Evolutionary conservation across 2,329 filamentous ascomycete genomes (phyloP).

Genomic region (Hypomyces perniciosus): DNA sequence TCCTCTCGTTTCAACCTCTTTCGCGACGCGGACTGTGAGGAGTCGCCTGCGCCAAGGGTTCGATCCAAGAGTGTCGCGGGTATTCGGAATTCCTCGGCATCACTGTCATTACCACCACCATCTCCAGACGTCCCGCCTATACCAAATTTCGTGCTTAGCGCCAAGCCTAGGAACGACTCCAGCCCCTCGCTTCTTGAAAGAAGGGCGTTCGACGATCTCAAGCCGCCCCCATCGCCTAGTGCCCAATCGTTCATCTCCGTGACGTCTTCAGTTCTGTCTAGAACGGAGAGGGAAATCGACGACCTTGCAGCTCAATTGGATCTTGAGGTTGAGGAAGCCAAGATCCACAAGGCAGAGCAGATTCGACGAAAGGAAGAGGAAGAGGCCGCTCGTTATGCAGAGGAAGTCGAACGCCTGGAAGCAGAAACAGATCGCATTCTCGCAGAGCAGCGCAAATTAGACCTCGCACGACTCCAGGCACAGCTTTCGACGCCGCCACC

Average conservation of each 20-base stretch:
- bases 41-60: slow-evolving; percentile 2
- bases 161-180: slow-evolving; percentile 24
- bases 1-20: slow-evolving; percentile 30
- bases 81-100: slow-evolving; percentile 3
- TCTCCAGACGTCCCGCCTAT: slow-evolving; percentile 20
- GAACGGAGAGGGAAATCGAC: slow-evolving; percentile 11
- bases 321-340: slow-evolving; percentile 10
- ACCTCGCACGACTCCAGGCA: slow-evolving; percentile 40
- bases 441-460: slow-evolving; percentile 44
- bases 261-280: slow-evolving; percentile 3
- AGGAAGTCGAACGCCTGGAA: slow-evolving; percentile 39
- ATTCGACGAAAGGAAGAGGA: slow-evolving; percentile 8
- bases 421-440: slow-evolving; percentile 43
- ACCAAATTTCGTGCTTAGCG: slow-evolving; percentile 23
- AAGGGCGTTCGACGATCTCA: slow-evolving; percentile 5
- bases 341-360: slow-evolving; percentile 4
- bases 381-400: slow-evolving; percentile 26
- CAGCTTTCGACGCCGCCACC: slow-evolving; percentile 32
- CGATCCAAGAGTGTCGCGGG: slow-evolving; percentile 17
- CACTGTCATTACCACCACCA: slow-evolving; percentile 15
- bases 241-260: slow-evolving; percentile 7
- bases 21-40: slow-evolving; percentile 15
- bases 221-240: slow-evolving; percentile 10
- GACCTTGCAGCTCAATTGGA: slow-evolving; percentile 11
- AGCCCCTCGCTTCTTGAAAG: slow-evolving; percentile 14